A percentile compares a stretch with the other conserved stretches of the same genome.
phyloP scores from a whole-genome alignment of 83 land plant species.

The Diphasiastrum complanatum region DNA sequence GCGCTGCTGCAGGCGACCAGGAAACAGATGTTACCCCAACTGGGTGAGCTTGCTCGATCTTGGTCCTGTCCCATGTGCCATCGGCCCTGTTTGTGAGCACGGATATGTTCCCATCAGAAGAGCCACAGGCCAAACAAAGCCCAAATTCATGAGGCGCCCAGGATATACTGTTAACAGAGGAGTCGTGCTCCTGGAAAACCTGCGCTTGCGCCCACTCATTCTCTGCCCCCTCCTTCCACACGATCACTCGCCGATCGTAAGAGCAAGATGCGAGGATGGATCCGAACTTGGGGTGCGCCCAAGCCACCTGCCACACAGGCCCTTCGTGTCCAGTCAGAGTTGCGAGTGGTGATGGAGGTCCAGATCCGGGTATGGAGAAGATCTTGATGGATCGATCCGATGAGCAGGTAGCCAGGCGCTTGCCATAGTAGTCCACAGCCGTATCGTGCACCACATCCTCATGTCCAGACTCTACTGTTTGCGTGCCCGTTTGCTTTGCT shows the following conservation, averaged over 20 bases:
- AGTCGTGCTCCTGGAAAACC: conserved; percentile 66
- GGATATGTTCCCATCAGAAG: conserved; percentile 76
- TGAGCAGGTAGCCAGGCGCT: conserved; percentile 82
- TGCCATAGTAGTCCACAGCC: conserved; percentile 83
- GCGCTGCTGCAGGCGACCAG: conserved; percentile 75
- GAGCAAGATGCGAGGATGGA: conserved; percentile 80
- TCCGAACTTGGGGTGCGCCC: conserved; percentile 94
- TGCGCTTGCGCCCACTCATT: conserved; percentile 70
- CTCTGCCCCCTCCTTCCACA: conserved; percentile 75
- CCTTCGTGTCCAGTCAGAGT: conserved; percentile 68
- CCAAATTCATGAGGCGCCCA: conserved; percentile 89
- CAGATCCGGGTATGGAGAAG: conserved; percentile 41
- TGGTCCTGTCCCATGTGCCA: conserved; percentile 64
- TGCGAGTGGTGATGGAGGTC: conserved; percentile 44
- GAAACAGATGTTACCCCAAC: conserved; percentile 90
- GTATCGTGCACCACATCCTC: conserved; percentile 82
- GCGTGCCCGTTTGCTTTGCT: conserved; percentile 29
- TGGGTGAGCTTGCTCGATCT: conserved; percentile 72
- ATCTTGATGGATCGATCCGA: conserved; percentile 67
- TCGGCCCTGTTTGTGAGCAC: conserved; percentile 54
- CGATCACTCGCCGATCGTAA: conserved; percentile 68
- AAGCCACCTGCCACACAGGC: conserved; percentile 88
- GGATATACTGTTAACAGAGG: conserved; percentile 69
- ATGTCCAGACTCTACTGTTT: conserved; percentile 77
- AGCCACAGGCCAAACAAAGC: conserved; percentile 72